Evolutionary conservation across 257 asterid species (phyloP).

Genomic region (Fraxinus americana): DNA sequence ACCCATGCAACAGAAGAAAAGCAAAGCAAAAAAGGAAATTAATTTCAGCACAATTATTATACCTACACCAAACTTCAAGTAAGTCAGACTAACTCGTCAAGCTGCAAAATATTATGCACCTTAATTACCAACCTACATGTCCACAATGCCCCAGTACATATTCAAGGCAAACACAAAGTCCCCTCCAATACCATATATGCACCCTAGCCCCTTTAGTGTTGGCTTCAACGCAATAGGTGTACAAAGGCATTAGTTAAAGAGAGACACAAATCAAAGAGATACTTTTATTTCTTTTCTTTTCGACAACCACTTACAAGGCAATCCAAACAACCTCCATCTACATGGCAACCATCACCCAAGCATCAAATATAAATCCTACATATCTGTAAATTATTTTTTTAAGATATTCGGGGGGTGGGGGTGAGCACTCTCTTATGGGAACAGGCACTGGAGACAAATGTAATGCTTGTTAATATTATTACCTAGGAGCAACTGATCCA

Average conservation of each 20-base stretch:
- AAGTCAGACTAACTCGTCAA: not conserved
- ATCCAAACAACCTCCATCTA: not conserved
- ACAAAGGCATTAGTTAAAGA: not conserved
- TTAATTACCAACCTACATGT: not conserved
- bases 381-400: not conserved
- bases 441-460: slow-evolving; percentile 19
- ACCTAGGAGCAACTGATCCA: slow-evolving; percentile 96
- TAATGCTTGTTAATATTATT: slow-evolving; percentile 30
- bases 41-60: not conserved
- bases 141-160: not conserved
- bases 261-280: not conserved
- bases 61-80: not conserved
- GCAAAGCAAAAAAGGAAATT: not conserved
- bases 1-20: too few relatives aligned
- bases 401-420: not conserved
- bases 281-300: not conserved
- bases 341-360: not conserved
- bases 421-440: not conserved
- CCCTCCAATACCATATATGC: not conserved
- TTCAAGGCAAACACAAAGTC: not conserved
- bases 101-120: not conserved
- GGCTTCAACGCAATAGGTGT: not conserved
- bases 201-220: not conserved
- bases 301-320: not conserved
- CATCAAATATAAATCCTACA: not conserved